Conservation (phyloP, 2,329 filamentous ascomycete species). For the Volutella citrinella region DNA sequence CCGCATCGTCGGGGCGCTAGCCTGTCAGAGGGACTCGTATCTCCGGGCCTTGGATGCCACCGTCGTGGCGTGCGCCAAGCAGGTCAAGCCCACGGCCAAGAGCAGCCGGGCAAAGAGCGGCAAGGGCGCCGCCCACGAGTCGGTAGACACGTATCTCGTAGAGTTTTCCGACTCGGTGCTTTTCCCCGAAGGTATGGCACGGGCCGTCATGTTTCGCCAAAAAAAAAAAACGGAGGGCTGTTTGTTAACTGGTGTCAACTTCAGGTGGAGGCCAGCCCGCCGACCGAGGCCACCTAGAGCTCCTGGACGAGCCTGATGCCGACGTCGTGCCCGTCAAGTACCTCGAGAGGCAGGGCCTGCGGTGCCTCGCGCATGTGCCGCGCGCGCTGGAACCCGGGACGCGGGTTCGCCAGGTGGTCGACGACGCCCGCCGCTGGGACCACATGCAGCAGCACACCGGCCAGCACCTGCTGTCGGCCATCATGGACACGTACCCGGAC, state of each 20-base stretch:
- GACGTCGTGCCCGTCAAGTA: conserved; percentile 19
- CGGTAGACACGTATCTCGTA: conserved; percentile 25
- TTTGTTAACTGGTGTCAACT: neutral
- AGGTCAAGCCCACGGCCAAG: conserved; percentile 8
- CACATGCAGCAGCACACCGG: conserved; percentile 34
- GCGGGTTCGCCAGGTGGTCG: conserved; percentile 23
- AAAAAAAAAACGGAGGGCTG: too few species aligned
- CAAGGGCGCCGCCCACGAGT: neutral
- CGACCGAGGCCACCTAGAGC: conserved; percentile 24
- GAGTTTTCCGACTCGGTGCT: conserved; percentile 30
- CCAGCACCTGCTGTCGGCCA: conserved; percentile 29
- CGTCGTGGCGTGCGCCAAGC: conserved; percentile 27
- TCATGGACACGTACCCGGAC: conserved; percentile 23
- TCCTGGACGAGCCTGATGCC: conserved; percentile 6
- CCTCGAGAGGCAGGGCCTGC: conserved; percentile 25
- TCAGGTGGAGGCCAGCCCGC: conserved; percentile 31
- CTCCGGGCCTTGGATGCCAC: conserved; percentile 20
- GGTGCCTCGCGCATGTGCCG: conserved; percentile 22
- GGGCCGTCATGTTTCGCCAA: too few species aligned
- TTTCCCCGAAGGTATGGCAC: conserved; percentile 25
- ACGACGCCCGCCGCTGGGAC: conserved; percentile 29
- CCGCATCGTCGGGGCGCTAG: conserved; percentile 24
- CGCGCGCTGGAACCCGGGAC: conserved; percentile 15
- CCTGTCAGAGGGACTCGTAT: conserved; percentile 27
- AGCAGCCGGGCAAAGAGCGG: conserved; percentile 15